phyloP scores from a whole-genome alignment of 2,329 filamentous ascomycete genomes.

The Colletotrichum shisoi region DNA sequence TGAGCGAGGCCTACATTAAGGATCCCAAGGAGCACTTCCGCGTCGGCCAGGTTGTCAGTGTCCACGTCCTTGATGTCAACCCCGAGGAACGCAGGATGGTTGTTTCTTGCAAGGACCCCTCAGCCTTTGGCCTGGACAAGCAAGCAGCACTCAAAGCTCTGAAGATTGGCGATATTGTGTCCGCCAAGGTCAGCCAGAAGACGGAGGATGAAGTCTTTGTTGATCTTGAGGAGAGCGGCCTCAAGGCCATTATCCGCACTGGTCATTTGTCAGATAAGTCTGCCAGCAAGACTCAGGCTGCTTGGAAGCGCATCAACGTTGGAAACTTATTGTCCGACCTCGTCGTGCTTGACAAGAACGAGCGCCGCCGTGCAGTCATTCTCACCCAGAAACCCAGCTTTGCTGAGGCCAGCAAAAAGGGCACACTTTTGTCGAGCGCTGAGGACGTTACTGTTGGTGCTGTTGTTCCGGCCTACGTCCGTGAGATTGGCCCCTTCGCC shows the following conservation, averaged over 20 bases:
- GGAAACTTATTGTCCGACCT: constrained; percentile 84
- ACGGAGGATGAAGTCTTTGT: constrained; percentile 78
- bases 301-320: constrained; percentile 81
- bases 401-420: constrained; percentile 75
- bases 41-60: constrained; percentile 87
- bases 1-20: constrained; percentile 96
- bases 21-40: constrained; percentile 91
- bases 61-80: constrained; percentile 85
- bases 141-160: constrained; percentile 79
- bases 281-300: constrained; percentile 75
- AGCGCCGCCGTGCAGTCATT: constrained; percentile 75
- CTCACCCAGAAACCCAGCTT: constrained; percentile 86
- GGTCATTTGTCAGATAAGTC: constrained; percentile 88
- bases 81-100: constrained; percentile 74
- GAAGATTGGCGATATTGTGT: constrained; percentile 75
- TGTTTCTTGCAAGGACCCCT: constrained; percentile 92
- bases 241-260: constrained; percentile 79
- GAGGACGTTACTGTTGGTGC: constrained; percentile 75
- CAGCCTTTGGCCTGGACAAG: constrained; percentile 75
- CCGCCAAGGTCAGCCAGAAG: constrained; percentile 82
- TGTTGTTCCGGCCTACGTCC: constrained; percentile 79
- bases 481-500: constrained; percentile 81
- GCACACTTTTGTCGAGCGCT: constrained; percentile 74
- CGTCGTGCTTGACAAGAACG: constrained; percentile 86
- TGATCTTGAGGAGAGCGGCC: constrained; percentile 74